phyloP scores from a whole-genome alignment of 768 basidiomycete genomes.

The Suillus decipiens region DNA sequence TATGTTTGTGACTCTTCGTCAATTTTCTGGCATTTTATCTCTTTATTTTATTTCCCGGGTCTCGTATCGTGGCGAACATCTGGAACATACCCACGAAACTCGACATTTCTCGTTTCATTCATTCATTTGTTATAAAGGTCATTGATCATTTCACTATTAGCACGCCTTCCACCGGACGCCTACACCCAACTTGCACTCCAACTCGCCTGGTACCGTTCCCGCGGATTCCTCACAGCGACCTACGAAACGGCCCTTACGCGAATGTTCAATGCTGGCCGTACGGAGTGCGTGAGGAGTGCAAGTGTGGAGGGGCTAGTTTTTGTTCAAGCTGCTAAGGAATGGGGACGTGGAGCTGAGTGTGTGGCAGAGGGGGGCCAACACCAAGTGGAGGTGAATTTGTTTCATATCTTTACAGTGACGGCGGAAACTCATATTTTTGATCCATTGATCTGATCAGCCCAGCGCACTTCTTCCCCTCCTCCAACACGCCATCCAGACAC shows the following conservation, averaged over 20 bases:
- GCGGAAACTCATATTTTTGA: neutral
- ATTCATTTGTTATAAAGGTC: neutral
- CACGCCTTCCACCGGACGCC: constrained; percentile 69
- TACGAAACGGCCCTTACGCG: constrained; percentile 93
- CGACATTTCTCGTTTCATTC: neutral
- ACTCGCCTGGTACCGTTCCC: constrained; percentile 85
- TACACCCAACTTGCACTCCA: constrained; percentile 92
- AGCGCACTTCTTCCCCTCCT: constrained; percentile 50
- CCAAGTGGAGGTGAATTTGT: neutral
- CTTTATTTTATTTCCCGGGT: neutral
- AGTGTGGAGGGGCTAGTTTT: constrained; percentile 57
- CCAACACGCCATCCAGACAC: constrained; percentile 66
- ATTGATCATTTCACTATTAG: constrained; percentile 30
- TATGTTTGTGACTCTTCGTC: constrained; percentile 35
- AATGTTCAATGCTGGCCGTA: constrained; percentile 83
- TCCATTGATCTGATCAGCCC: constrained; percentile 18
- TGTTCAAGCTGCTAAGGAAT: constrained; percentile 22
- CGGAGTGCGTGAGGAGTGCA: constrained; percentile 76
- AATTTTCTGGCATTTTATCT: neutral
- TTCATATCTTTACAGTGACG: neutral
- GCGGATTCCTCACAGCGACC: constrained; percentile 77
- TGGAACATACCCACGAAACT: neutral
- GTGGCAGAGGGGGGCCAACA: no score
- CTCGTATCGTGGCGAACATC: neutral
- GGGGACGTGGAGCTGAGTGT: constrained; percentile 1